Evolutionary conservation across 1,284 basidiomycete species (phyloP).

Genomic region (Dichomitus squalens): DNA sequence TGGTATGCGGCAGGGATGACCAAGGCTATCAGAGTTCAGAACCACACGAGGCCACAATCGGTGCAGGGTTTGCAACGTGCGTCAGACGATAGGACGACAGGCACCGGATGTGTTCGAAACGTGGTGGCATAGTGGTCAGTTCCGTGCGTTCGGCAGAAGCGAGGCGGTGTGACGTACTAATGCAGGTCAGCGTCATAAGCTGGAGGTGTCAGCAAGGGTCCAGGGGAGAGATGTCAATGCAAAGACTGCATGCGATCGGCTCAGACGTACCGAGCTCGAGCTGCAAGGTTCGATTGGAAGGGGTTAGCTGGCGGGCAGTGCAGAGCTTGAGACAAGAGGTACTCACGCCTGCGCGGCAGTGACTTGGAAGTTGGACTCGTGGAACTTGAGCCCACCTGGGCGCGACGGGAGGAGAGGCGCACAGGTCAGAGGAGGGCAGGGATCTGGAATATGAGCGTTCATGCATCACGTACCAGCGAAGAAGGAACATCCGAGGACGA

Average conservation of each 20-base stretch:
- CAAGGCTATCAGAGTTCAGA: slow-evolving; percentile 56
- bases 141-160: slow-evolving; percentile 2
- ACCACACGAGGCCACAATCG: background rate
- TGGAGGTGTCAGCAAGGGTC: slow-evolving; percentile 34
- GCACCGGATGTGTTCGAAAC: background rate
- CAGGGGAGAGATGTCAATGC: background rate
- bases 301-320: slow-evolving; percentile 17
- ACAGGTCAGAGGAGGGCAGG: too few relatives aligned
- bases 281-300: slow-evolving; percentile 35
- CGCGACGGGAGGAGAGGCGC: background rate
- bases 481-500: slow-evolving; percentile 90
- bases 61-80: background rate
- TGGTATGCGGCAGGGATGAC: slow-evolving; percentile 92
- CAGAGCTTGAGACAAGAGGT: slow-evolving; percentile 10
- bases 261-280: slow-evolving; percentile 58
- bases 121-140: slow-evolving; percentile 1
- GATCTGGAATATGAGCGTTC: too few relatives aligned
- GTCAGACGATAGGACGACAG: background rate
- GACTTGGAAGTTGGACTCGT: slow-evolving; percentile 76
- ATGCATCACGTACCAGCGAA: slow-evolving; percentile 61
- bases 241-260: background rate
- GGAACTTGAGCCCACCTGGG: slow-evolving; percentile 63
- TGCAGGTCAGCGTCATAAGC: slow-evolving; percentile 87
- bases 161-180: slow-evolving; percentile 56
- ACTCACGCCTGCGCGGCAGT: slow-evolving; percentile 87